Percentiles rank a stretch among this genome's conserved stretches.
These are phyloP conservation scores for Lindgomyces ingoldianus DNA, from an alignment of 495 filamentous ascomycete species.

Conservation along the genomic window DNA sequence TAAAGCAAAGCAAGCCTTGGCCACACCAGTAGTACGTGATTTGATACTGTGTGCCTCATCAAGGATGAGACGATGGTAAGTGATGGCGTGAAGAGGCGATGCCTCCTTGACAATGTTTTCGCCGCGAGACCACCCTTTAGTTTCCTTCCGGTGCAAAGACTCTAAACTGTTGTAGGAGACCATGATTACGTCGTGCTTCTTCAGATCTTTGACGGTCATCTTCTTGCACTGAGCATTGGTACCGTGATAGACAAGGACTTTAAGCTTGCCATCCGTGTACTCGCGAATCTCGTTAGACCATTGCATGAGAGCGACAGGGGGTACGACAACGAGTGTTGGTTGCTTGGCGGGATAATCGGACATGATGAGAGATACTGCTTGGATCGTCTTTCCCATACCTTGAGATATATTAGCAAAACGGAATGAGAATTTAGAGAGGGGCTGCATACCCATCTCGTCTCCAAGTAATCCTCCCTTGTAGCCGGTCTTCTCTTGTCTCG, in stretches of 20 bases:
- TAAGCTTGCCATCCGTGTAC: constrained; percentile 86
- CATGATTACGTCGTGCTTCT: constrained; percentile 87
- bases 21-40: constrained; percentile 79
- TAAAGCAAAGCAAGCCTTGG: constrained; percentile 90
- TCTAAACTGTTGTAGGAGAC: constrained; percentile 92
- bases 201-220: constrained; percentile 68
- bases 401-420: neutral
- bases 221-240: constrained; percentile 80
- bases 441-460: constrained; percentile 77
- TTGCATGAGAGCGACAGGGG: constrained; percentile 94
- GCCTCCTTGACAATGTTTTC: constrained; percentile 75
- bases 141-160: constrained; percentile 87
- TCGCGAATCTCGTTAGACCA: constrained; percentile 92
- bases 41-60: constrained; percentile 98
- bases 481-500: constrained; percentile 75
- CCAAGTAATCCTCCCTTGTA: constrained; percentile 89
- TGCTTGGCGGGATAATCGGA: constrained; percentile 83
- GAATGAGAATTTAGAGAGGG: neutral
- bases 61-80: constrained; percentile 88
- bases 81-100: constrained; percentile 80
- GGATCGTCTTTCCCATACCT: constrained; percentile 92
- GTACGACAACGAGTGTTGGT: constrained; percentile 86
- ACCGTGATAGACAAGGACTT: constrained; percentile 85
- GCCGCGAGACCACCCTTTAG: constrained; percentile 82
- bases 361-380: constrained; percentile 96